Conservation (phyloP, 2,329 filamentous ascomycete species). For the Paecilomyces fulvus region DNA sequence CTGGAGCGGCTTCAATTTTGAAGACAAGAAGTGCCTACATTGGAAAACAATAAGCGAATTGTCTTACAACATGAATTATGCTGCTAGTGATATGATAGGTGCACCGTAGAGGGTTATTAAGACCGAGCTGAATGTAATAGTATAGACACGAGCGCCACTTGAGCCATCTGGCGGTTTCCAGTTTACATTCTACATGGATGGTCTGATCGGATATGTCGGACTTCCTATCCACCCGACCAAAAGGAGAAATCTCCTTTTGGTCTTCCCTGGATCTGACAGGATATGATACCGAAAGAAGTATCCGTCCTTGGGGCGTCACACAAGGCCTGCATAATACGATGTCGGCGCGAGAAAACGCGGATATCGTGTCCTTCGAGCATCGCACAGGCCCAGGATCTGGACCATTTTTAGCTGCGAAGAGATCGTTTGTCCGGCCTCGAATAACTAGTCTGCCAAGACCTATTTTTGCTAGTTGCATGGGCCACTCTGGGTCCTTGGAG, state of each 20-base stretch:
- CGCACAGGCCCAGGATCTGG: neutral
- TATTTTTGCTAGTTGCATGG: neutral
- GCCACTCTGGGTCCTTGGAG: too few relatives aligned
- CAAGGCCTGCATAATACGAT: neutral
- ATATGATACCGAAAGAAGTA: neutral
- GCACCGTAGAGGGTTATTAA: neutral
- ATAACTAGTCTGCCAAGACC: neutral
- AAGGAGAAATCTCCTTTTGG: too few relatives aligned
- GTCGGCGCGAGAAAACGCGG: neutral
- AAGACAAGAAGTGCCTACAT: neutral
- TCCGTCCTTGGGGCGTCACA: neutral
- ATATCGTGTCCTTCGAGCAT: neutral
- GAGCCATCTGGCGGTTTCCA: neutral
- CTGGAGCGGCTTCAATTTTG: neutral
- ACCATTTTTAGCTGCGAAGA: neutral
- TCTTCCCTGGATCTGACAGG: too few relatives aligned
- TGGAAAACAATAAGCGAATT: neutral
- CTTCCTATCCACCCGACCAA: too few relatives aligned
- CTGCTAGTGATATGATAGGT: neutral
- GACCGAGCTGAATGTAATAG: neutral
- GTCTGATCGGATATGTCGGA: neutral
- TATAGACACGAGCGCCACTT: neutral
- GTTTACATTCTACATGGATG: neutral
- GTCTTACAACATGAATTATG: neutral
- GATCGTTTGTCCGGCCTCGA: too few relatives aligned